Evolutionary conservation across 768 basidiomycete genomes (phyloP).

Genomic region (Calocybe gangraenosa): DNA sequence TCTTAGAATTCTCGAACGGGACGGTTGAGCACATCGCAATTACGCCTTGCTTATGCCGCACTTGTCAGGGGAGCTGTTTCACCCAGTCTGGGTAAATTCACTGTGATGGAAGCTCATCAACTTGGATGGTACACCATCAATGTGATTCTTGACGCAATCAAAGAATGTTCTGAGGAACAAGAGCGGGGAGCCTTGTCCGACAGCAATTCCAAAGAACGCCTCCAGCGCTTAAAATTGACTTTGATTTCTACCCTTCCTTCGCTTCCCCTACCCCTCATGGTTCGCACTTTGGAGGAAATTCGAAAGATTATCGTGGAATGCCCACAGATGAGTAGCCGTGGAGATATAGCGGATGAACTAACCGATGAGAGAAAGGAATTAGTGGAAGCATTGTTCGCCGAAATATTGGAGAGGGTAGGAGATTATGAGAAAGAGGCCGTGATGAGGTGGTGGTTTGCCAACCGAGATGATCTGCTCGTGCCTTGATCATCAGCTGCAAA

Average conservation of each 20-base stretch:
- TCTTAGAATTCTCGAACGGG: constrained; percentile 60
- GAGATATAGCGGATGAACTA: constrained; percentile 7
- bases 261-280: constrained; percentile 54
- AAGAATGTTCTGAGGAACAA: constrained; percentile 20
- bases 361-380: constrained; percentile 36
- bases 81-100: constrained; percentile 18
- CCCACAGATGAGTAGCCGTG: constrained; percentile 20
- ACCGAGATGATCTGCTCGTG: constrained; percentile 19
- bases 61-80: constrained; percentile 59
- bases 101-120: constrained; percentile 27
- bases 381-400: constrained; percentile 53
- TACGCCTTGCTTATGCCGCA: constrained; percentile 71
- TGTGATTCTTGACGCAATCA: constrained; percentile 46
- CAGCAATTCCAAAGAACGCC: constrained; percentile 20
- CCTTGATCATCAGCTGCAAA: not conserved
- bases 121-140: constrained; percentile 72
- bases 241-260: constrained; percentile 64
- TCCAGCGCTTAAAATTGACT: constrained; percentile 59
- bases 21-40: constrained; percentile 57
- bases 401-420: constrained; percentile 60
- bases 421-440: constrained; percentile 66
- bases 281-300: constrained; percentile 49
- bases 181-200: constrained; percentile 17
- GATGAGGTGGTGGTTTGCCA: constrained; percentile 72
- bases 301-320: constrained; percentile 26